Base-by-base conservation (phyloP, 192 early-diverging fungal genomes). In the Ambispora gerdemannii region DNA sequence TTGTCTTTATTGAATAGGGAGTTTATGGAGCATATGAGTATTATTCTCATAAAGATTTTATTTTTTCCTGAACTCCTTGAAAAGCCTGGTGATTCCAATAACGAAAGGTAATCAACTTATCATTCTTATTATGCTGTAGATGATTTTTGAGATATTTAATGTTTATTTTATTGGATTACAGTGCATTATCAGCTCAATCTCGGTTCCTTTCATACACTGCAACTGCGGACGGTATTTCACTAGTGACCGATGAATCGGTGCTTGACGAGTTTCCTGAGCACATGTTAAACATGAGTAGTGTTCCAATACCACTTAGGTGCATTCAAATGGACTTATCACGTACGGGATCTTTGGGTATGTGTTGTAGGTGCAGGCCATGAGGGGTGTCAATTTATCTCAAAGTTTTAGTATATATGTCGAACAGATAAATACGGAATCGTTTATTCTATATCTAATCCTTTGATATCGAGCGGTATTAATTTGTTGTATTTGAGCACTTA, bases 371-470 rank as follows among this genome's bases (percentile, higher is more conserved):
- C 38, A 10, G n/a, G n/a, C n/a, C n/a, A n/a, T n/a, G n/a, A n/a
- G n/a, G n/a, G n/a, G n/a, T n/a, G n/a, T n/a, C n/a, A n/a, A n/a
- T n/a, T n/a, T n/a, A n/a, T n/a, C n/a, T n/a, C n/a, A n/a, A n/a
- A n/a, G n/a, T n/a, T n/a, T n/a, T n/a, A n/a, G n/a, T n/a, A n/a
- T n/a, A n/a, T 13, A 33, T 49, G 2, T 17, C 3, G 20, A 28
- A n/a, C 76, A 58, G 86, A 88, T 62, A 83, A 82, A 4, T 88
- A 78, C 65, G 86, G 86, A 34, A 77, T 88, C 32, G 85, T 88
- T 0, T 88, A 80, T 51, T 83, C 80, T 7, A 87, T 88, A 82
- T 80, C 83, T 11, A 78, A 88, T 35, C 86, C 85, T 4, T 72
- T 88, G 4, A 78, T 81, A 1, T 67, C 53, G 10, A 61, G 50